Conservation (phyloP, 164 flowering plant genomes). For the Vitis rotundifolia region DNA sequence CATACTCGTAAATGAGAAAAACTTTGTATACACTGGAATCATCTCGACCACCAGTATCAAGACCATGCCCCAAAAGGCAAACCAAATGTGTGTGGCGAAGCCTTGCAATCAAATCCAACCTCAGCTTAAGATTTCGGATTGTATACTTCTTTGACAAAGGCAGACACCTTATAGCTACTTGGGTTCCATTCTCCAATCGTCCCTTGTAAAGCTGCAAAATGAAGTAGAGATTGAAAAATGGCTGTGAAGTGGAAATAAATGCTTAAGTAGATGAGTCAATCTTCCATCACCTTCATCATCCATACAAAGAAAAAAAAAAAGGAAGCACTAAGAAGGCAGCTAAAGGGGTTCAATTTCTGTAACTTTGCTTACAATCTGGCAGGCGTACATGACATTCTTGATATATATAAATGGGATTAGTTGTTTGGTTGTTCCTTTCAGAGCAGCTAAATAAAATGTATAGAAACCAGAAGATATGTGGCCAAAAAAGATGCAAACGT, state of each 20-base stretch:
- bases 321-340: too few relatives aligned
- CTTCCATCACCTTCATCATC: too few relatives aligned
- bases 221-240: background rate
- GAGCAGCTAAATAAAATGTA: too few relatives aligned
- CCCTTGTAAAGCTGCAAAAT: conserved; percentile 73
- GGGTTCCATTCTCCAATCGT: conserved; percentile 62
- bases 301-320: too few relatives aligned
- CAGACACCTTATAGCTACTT: conserved; percentile 65
- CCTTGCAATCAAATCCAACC: conserved; percentile 79
- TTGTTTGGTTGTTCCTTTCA: too few relatives aligned
- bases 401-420: too few relatives aligned
- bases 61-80: conserved; percentile 74
- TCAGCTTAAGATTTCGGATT: conserved; percentile 62
- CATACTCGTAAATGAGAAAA: conserved; percentile 73
- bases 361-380: too few relatives aligned
- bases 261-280: too few relatives aligned
- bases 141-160: conserved; percentile 53
- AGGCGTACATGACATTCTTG: too few relatives aligned
- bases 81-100: conserved; percentile 81
- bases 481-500: too few relatives aligned
- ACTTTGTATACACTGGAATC: conserved; percentile 47
- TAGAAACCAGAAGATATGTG: too few relatives aligned
- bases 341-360: too few relatives aligned
- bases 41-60: conserved; percentile 53
- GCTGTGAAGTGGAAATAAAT: background rate